These are phyloP conservation scores for Polygonum maritimum DNA, from an alignment of 148 eudicot genomes.

Conservation along the genomic window DNA sequence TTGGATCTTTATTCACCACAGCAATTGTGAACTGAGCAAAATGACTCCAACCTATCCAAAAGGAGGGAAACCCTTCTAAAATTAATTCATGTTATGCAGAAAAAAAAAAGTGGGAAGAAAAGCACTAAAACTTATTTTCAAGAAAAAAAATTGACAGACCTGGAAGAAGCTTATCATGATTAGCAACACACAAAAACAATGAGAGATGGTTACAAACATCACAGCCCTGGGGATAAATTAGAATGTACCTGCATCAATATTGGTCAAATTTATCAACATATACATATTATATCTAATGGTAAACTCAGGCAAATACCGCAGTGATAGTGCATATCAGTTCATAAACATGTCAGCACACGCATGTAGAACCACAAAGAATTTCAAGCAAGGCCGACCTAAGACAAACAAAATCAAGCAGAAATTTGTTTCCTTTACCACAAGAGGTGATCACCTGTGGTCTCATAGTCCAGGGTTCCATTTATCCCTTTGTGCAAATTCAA, in stretches of 20 bases:
- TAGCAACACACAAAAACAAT: constrained; percentile 81
- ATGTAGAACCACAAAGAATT: neutral
- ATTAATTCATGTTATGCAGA: neutral
- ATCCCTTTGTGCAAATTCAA: neutral
- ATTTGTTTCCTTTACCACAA: neutral
- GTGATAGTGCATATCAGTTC: neutral
- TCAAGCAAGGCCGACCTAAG: neutral
- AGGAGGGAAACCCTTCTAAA: constrained; percentile 1
- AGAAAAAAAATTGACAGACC: constrained; percentile 27
- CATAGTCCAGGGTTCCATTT: neutral
- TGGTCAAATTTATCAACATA: neutral
- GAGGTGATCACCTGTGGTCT: neutral
- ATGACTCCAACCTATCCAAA: constrained; percentile 78
- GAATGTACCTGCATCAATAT: constrained; percentile 61
- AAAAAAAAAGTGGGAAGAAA: neutral
- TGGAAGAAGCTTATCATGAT: constrained; percentile 94
- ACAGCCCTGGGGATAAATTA: constrained; percentile 94
- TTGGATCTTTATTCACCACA: constrained; percentile 85
- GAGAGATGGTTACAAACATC: constrained; percentile 97
- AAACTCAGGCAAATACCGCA: neutral
- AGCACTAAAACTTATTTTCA: constrained; percentile 1
- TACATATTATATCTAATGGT: too few relatives aligned
- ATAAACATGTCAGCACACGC: neutral
- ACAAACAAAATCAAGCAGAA: neutral
- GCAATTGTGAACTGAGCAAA: constrained; percentile 94